Evolutionary conservation across 208 protist species (phyloP).

Genomic region (Herpetomonas samuelpessoai): DNA sequence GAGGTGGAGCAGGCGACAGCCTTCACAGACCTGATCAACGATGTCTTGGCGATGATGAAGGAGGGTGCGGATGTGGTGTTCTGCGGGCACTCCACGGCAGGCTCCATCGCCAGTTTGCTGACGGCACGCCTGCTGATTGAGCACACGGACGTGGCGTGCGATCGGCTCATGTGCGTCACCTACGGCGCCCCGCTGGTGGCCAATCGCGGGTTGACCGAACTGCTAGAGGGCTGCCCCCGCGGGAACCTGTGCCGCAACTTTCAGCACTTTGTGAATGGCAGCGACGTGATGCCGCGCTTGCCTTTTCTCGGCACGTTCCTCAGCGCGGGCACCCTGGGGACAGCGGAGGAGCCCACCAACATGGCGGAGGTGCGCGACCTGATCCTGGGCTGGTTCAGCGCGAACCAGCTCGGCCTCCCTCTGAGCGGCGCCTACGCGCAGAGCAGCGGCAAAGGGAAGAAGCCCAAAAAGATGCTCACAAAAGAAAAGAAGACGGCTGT

Average conservation of each 20-base stretch:
- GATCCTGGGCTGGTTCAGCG: conserved; percentile 12
- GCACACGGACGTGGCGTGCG: conserved; percentile 18
- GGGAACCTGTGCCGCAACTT: conserved; percentile 13
- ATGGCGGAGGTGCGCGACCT: conserved; percentile 15
- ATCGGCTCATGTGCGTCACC: conserved; percentile 41
- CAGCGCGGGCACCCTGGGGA: conserved; percentile 19
- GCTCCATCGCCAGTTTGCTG: conserved; percentile 24
- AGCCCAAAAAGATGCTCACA: not conserved
- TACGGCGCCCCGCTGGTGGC: conserved; percentile 40
- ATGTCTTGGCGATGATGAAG: conserved; percentile 20
- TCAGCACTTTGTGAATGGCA: conserved; percentile 42
- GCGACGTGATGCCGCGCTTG: conserved; percentile 46
- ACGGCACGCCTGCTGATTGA: conserved; percentile 29
- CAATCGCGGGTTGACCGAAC: conserved; percentile 16
- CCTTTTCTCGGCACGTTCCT: conserved; percentile 22
- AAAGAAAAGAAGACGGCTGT: not conserved
- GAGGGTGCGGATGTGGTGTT: conserved; percentile 31
- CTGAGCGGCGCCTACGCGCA: not conserved
- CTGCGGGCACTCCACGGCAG: conserved; percentile 44
- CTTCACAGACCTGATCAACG: conserved; percentile 9
- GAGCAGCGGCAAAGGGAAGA: not conserved
- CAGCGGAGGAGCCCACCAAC: conserved; percentile 6
- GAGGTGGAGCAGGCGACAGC: conserved; percentile 15
- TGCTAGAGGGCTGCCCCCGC: conserved; percentile 5
- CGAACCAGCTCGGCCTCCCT: conserved; percentile 3